Evolutionary conservation across 169 alveolate genomes (phyloP), one percentile per base, ranked within the genome.

Genomic region (Cryptosporidium bovis): DNA sequence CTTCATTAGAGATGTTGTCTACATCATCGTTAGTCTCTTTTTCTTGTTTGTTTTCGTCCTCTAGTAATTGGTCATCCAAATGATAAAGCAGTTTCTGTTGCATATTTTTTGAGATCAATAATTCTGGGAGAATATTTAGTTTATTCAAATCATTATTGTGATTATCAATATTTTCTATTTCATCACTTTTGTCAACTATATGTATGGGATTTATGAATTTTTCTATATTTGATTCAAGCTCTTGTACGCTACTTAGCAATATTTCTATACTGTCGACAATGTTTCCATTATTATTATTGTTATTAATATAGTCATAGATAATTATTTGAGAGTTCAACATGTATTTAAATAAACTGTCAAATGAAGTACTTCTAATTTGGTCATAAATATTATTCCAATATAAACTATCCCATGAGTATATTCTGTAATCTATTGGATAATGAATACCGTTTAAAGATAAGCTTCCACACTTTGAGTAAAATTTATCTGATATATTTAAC

Each of bases 391-490:
- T 40, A 40, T 15, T 44, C 87, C 87, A 77, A 60, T 77, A 77
- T 62, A 62, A 44, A 24, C 87, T 53, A 40, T 62, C 64, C 87
- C 87, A 77, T 7, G 56, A 20, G 20, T 77, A 77, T 36, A 77
- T 6, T 20, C 64, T 58, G 34, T 44, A 20, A 77, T 77, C 87
- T 4, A 77, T 77, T 20, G 87, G 87, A 18, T 77, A 77, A 18
- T 77, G 87, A 62, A 77, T 48, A 44, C 87, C 87, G 27, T 60
- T 62, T 12, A 60, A 62, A 48, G 65, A 36, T 64, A 77, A 60
- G 29, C 55, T 58, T 44, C 87, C 87, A 40, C 87, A 77, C 44
- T 60, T 60, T 1, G 87, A 77, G 36, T 77, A 77, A 27, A 77
- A 77, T 29, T 40, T 77, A 4, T 77, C 87, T 2, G 87, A 77